These are phyloP conservation scores for Phytophthora syringae DNA, from an alignment of 352 stramenopile species.

Conservation along the genomic window DNA sequence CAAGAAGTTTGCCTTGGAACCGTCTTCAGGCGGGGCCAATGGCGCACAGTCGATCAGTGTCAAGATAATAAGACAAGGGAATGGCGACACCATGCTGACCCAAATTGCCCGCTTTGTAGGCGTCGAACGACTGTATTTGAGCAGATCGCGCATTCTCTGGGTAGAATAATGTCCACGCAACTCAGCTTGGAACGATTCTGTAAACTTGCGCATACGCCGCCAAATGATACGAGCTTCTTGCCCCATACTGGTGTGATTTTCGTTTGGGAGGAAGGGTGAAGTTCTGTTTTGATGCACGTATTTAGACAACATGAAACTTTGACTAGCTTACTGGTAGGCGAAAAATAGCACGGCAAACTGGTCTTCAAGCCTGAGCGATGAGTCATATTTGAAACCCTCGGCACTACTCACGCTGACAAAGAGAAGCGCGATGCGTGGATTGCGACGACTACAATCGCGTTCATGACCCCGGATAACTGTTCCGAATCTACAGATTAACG, in stretches of 20 bases:
- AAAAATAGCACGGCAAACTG: too few relatives aligned
- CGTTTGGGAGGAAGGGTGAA: too few relatives aligned
- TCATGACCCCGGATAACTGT: constrained; percentile 36
- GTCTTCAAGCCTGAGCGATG: not conserved
- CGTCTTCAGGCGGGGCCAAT: constrained; percentile 19
- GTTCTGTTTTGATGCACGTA: too few relatives aligned
- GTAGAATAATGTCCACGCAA: constrained; percentile 47
- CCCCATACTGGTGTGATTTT: not conserved
- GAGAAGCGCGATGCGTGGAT: constrained; percentile 6
- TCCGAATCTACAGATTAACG: constrained; percentile 8
- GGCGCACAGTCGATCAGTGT: constrained; percentile 35
- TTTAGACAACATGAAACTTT: too few relatives aligned
- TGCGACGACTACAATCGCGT: constrained; percentile 7
- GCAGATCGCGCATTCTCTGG: constrained; percentile 21
- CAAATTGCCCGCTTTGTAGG: not conserved
- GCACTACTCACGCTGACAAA: not conserved
- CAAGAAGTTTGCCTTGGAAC: constrained; percentile 39
- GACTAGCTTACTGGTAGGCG: not conserved
- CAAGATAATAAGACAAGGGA: constrained; percentile 37
- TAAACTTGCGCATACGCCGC: constrained; percentile 15
- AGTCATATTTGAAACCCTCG: not conserved
- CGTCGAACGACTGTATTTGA: constrained; percentile 9
- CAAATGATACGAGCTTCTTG: constrained; percentile 2
- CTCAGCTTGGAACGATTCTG: constrained; percentile 34
- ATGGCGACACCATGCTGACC: constrained; percentile 28